Evolutionary conservation across 805 yeast species (phyloP), one percentile per base, ranked within the genome.

Genomic region (Vanderwaltozyma tropicalis): DNA sequence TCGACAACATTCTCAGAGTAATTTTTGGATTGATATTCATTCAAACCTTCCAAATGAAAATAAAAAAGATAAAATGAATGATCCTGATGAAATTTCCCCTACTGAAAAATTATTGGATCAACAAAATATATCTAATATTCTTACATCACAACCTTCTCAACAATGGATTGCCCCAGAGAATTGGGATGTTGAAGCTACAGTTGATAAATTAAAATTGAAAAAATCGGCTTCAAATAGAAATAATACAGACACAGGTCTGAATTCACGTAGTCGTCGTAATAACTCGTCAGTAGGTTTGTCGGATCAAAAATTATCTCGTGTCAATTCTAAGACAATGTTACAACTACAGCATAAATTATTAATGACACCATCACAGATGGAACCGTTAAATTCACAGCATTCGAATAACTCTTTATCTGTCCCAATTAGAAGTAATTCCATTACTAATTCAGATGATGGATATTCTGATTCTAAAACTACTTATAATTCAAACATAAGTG

Each of bases 111-210:
- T 29, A 15, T 35, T 8, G n/a, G 27, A 8, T 16, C 25, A 13
- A n/a, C 28, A 4, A 18, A 22, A 16, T 10, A 19, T 3, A 11
- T 22, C 17, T 13, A 18, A 35, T 16, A 32, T 18, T 21, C 19
- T 27, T 17, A 21, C 28, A 8, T 27, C 32, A 26, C 21, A 12
- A 13, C 32, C 26, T 17, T 21, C 39, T 22, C 31, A 32, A 18
- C 52, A 48, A 35, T 75, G 80, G 80, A 60, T 57, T 19, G 73
- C 80, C 5, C 80, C 80, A 2, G 78, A 74, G 39, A 68, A 74
- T 43, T 75, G 80, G 80, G 77, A 74, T 47, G 78, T 74, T 9
- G 72, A 69, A 34, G 47, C 53, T 24, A 38, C 48, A 16, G 22
- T 19, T 3, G 26, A 34, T 5, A 20, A 17, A 12, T 16, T 33